phyloP scores from a whole-genome alignment of 2,329 filamentous ascomycete species.

The Bipolaris zeicola region DNA sequence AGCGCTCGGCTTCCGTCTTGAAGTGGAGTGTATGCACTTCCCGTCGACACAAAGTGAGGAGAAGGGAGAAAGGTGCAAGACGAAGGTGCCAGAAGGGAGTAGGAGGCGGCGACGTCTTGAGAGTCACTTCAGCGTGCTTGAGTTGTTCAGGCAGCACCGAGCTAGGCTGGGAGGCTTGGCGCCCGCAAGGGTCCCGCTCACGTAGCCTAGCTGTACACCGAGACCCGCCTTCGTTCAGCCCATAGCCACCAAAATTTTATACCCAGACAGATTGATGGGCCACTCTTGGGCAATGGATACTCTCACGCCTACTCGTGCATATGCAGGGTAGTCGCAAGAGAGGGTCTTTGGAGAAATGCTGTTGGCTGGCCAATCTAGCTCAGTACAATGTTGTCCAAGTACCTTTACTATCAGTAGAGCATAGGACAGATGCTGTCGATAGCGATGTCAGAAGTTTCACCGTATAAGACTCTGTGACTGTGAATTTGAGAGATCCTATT shows the following conservation, averaged over 20 bases:
- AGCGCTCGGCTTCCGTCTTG: constrained; percentile 1
- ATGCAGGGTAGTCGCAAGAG: not conserved
- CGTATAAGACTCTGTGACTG: too few relatives aligned
- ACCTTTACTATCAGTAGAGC: not conserved
- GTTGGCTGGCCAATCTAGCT: not conserved
- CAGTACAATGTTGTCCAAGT: not conserved
- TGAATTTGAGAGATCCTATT: not conserved
- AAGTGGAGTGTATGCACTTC: not conserved
- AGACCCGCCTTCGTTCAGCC: constrained; percentile 16
- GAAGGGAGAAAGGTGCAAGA: constrained; percentile 13
- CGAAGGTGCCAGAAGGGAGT: constrained; percentile 22
- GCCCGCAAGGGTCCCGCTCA: constrained; percentile 14
- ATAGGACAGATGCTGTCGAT: not conserved
- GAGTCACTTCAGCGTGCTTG: constrained; percentile 29
- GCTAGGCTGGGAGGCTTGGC: constrained; percentile 25
- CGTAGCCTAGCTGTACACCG: constrained; percentile 10
- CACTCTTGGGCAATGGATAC: not conserved
- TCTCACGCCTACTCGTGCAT: not conserved
- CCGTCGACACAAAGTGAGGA: constrained; percentile 1
- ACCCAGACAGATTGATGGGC: not conserved
- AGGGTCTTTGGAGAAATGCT: not conserved
- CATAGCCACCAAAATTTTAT: not conserved
- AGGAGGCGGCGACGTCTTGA: constrained; percentile 35
- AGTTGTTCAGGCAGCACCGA: constrained; percentile 40
- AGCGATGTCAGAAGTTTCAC: not conserved